phyloP scores from a whole-genome alignment of 2,329 filamentous ascomycete species.

The Stagonosporopsis tanaceti region DNA sequence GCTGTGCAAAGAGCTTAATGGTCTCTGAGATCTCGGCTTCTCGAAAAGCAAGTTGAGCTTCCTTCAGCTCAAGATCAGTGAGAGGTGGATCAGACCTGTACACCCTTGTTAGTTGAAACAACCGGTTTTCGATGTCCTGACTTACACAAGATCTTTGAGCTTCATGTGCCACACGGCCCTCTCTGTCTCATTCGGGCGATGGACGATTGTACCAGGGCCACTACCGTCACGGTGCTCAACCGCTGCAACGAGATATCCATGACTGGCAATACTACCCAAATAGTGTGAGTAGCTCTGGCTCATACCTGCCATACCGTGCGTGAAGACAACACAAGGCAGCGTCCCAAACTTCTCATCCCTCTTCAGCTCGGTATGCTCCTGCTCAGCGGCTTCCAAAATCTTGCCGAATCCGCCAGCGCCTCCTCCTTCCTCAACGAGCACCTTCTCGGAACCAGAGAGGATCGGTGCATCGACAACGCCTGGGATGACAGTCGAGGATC shows the following conservation, averaged over 20 bases:
- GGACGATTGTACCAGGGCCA: conserved; percentile 54
- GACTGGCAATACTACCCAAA: conserved; percentile 55
- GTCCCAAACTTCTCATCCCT: conserved; percentile 36
- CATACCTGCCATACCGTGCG: conserved; percentile 57
- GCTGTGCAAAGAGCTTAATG: conserved; percentile 50
- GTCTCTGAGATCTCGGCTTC: conserved; percentile 58
- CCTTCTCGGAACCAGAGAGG: conserved; percentile 33
- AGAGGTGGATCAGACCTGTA: conserved; percentile 41
- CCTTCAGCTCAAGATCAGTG: conserved; percentile 49
- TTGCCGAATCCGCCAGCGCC: conserved; percentile 26
- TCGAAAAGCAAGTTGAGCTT: conserved; percentile 54
- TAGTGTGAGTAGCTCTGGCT: conserved; percentile 57
- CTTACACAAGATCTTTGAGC: conserved; percentile 43
- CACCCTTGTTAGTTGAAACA: not conserved
- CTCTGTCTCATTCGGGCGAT: conserved; percentile 42
- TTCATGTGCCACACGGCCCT: conserved; percentile 51
- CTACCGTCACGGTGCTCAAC: conserved; percentile 59
- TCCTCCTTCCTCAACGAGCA: conserved; percentile 32
- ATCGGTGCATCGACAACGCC: conserved; percentile 55
- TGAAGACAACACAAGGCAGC: conserved; percentile 56
- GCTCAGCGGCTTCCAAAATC: conserved; percentile 26
- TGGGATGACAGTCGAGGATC: conserved; percentile 53
- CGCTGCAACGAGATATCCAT: conserved; percentile 56
- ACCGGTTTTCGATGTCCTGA: not conserved
- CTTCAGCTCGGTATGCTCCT: conserved; percentile 35